Conservation (phyloP, 116 monocot genomes). For the Phalaenopsis hybrid region DNA sequence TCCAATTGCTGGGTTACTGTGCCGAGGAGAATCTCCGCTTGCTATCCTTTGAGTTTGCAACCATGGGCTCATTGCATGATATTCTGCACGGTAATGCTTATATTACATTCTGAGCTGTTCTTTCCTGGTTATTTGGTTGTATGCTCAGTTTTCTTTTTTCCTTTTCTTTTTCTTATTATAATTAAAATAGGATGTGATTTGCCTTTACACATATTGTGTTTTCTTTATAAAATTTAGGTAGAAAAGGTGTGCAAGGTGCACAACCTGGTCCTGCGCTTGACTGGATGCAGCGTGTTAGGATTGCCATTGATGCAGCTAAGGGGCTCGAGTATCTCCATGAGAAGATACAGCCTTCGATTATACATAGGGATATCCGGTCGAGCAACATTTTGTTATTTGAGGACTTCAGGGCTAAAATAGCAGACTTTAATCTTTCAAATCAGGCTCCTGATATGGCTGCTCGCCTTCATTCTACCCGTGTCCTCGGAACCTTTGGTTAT, state of each 20-base stretch:
- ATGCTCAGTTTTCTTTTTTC: background rate
- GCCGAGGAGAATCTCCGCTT: constrained; percentile 38
- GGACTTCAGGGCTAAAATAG: constrained; percentile 77
- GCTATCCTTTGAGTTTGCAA: constrained; percentile 60
- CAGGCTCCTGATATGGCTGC: constrained; percentile 99
- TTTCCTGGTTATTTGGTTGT: no score
- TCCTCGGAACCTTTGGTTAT: constrained; percentile 92
- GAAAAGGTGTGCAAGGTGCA: constrained; percentile 82
- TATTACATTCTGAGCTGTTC: background rate
- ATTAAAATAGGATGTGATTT: background rate
- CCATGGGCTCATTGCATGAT: constrained; percentile 63
- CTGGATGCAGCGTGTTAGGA: constrained; percentile 80
- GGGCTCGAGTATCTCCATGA: constrained; percentile 89
- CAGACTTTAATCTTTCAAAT: constrained; percentile 81
- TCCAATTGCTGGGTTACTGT: constrained; percentile 58
- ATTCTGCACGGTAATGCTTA: constrained; percentile 46
- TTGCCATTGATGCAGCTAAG: constrained; percentile 78
- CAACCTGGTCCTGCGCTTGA: constrained; percentile 76
- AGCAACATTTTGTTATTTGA: constrained; percentile 73
- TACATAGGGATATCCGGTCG: constrained; percentile 68
- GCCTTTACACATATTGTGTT: background rate
- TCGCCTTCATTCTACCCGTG: constrained; percentile 94
- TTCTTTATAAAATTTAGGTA: constrained; percentile 32
- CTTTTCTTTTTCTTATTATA: background rate
- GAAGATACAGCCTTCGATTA: constrained; percentile 68